A percentile compares a stretch with the other conserved stretches of the same genome.
Evolutionary conservation across 202 grass and related monocot genomes (phyloP).

Genomic region (Panicum virgatum): DNA sequence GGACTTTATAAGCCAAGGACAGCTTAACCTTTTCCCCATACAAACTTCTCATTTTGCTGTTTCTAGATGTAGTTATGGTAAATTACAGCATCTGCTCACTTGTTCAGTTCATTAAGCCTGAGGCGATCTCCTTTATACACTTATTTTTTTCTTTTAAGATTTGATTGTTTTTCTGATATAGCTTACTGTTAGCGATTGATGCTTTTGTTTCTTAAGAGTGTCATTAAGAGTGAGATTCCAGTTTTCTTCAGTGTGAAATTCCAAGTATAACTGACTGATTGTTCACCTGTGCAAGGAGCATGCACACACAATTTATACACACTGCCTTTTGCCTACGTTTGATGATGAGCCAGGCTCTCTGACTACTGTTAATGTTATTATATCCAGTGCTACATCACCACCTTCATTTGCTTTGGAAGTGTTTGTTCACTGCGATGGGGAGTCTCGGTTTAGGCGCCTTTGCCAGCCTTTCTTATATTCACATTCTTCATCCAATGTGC

Average conservation of each 20-base stretch:
- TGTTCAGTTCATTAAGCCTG: background rate
- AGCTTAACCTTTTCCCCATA: background rate
- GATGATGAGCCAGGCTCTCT: conserved; percentile 22
- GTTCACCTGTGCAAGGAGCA: conserved; percentile 5
- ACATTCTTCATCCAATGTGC: conserved; percentile 95
- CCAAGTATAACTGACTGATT: conserved; percentile 15
- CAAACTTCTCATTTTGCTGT: background rate
- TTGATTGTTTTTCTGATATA: background rate
- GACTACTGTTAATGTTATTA: conserved; percentile 25
- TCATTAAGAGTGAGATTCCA: background rate
- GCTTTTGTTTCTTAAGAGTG: background rate
- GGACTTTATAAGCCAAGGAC: background rate
- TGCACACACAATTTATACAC: background rate
- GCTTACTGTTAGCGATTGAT: background rate
- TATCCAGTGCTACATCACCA: conserved; percentile 81
- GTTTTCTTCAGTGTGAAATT: conserved; percentile 29
- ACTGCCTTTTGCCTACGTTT: conserved; percentile 5
- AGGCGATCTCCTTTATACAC: background rate
- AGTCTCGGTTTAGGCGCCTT: conserved; percentile 95
- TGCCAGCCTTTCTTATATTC: conserved; percentile 98
- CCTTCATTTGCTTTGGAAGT: conserved; percentile 98
- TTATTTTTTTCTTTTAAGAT: background rate
- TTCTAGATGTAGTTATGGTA: background rate
- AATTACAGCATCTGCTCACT: background rate
- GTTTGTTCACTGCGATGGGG: conserved; percentile 94